These are phyloP conservation scores for Vicia sativa DNA, from an alignment of 306 rosid species.

Conservation along the genomic window DNA sequence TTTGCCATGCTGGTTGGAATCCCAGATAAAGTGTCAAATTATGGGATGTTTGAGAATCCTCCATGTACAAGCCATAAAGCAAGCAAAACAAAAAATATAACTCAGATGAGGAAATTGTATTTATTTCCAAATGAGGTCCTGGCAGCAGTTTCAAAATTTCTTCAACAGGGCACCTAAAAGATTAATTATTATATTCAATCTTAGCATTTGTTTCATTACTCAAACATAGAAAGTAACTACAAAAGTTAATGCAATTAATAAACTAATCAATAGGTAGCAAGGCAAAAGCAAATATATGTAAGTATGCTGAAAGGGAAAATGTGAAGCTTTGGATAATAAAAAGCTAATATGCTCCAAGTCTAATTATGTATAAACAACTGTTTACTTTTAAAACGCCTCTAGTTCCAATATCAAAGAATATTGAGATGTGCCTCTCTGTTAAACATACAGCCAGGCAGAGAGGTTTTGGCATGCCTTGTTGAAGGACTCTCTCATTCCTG, in stretches of 20 bases:
- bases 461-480: no score
- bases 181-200: conserved; percentile 35
- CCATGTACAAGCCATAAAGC: conserved; percentile 57
- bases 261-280: conserved; percentile 15
- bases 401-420: no score
- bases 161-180: conserved; percentile 92
- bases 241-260: conserved; percentile 28
- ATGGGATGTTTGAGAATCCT: conserved; percentile 76
- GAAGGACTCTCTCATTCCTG: no score
- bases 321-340: no score
- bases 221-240: conserved; percentile 18
- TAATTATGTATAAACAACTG: no score
- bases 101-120: conserved; percentile 1
- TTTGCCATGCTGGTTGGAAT: conserved; percentile 62
- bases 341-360: no score
- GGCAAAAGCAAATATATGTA: no score
- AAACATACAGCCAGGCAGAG: no score
- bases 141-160: conserved; percentile 90
- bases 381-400: no score
- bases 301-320: no score
- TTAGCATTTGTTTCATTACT: conserved; percentile 24
- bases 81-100: conserved; percentile 31
- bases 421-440: no score
- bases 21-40: conserved; percentile 73
- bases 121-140: conserved; percentile 90